Base-by-base conservation (phyloP, 345 rosid genomes). In the Aethionema arabicum region DNA sequence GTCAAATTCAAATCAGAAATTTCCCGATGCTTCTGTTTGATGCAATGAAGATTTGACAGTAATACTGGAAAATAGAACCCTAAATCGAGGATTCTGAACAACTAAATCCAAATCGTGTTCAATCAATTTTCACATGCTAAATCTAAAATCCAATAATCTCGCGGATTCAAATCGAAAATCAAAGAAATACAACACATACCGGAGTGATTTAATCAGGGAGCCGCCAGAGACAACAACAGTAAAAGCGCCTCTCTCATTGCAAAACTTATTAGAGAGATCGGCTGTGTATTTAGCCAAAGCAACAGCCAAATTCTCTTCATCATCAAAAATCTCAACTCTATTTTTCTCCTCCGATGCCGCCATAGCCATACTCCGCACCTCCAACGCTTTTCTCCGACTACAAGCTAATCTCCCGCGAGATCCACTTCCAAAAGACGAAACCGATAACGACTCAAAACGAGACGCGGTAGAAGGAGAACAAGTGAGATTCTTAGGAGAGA, bases 151-250 rank as follows among this genome's bases (percentile, higher is more conserved):
- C 11, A 45, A 21, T 21, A 41, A 30, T 21, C 27, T 39, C 10
- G 14, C 12, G 11, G 11, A 10, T 48, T 31, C n/a, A 21, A 46
- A 70, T 46, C 30, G 27, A 56, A 30, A 49, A 32, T 0, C 7
- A 0, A 50, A 46, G 56, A 63, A 4, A 39, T 12, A 9, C 16
- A n/a, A 49, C 16, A 59, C 56, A 5, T 0, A 85, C 95, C 96
- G 77, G 67, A 87, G 88, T 0, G 84, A 87, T 61, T 80, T 76
- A 71, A 87, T 77, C 11, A 90, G 77, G 6, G 85, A 83, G 32
- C 97, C 97, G n/a, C 97, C 97, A 14, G 95, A 87, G 64, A 90
- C 49, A 42, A 83, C 95, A 53, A 90, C 88, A 11, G 90, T 79
- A 76, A 90, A 90, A 49, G 76, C 74, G 5, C 92, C 85, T 70